Base-by-base conservation (phyloP, 2,329 filamentous ascomycete species). In the Fusarium burgessii region DNA sequence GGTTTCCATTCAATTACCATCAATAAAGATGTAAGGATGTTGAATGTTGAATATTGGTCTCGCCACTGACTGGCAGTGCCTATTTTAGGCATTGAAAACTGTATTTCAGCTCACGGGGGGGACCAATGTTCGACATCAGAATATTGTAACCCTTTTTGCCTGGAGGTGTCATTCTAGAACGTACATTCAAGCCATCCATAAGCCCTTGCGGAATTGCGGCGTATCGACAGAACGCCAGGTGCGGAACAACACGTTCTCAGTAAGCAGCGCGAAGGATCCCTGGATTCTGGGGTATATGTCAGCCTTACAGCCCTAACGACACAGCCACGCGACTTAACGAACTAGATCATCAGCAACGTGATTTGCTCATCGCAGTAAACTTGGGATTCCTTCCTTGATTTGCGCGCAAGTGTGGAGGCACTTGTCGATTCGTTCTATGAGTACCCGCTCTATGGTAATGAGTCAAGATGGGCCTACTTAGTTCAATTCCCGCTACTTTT, bases 251-350 rank as follows among this genome's bases (percentile, higher is more conserved):
- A 62, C 61, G 41, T 60, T 64, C 62, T 67, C 41, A 66, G 70
- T 58, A 70, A 62, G 69, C 62, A 72, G 62, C 33, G 42, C 68
- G 54, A 72, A 38, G 69, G 56, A 70, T 70, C 58, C 58, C 69
- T 41, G 62, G 64, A 71, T 72, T 71, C 69, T 40, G 69, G 69
- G 69, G 60, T 72, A 59, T 65, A 70, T 67, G 73, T 75, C 74
- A 76, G 74, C 74, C 74, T 74, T 76, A 76, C 72, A 76, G 73
- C 74, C 74, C 72, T 76, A 76, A 61, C 58, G 50, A 59, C 62
- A 66, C 58, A 63, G 57, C 64, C 64, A n/a, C 57, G 18, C 46
- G 38, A 43, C 33, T 58, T 57, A 32, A 41, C 32, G 38, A 62
- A 49, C 41, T 68, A 46, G 36, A 60, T 50, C 56, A 65, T 61